Percentiles rank a stretch among this genome's conserved stretches.
Conservation (phyloP, 108 stramenopile genomes). For the Skeletonema marinoi region DNA sequence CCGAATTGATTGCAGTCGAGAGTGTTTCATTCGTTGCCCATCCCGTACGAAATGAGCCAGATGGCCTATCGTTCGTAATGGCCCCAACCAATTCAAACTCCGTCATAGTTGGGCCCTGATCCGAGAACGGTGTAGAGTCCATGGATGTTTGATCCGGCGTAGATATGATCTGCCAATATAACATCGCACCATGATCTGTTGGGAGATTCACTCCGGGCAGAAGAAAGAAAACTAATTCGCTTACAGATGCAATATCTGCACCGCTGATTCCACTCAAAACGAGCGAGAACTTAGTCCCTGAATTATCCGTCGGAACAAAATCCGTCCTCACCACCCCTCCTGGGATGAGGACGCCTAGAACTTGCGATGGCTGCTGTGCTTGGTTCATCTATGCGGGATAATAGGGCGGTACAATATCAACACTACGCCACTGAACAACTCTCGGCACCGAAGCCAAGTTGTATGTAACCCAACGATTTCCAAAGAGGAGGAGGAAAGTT, state of each 20-base stretch:
- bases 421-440: too few relatives aligned
- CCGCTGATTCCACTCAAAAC: constrained; percentile 58
- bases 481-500: background rate
- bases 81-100: constrained; percentile 84
- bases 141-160: constrained; percentile 20
- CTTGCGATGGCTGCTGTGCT: constrained; percentile 28
- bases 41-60: constrained; percentile 75
- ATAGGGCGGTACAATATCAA: background rate
- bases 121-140: constrained; percentile 21
- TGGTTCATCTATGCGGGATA: constrained; percentile 22
- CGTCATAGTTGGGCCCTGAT: constrained; percentile 31
- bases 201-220: constrained; percentile 62
- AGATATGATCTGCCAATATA: constrained; percentile 75
- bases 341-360: constrained; percentile 71
- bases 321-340: constrained; percentile 76
- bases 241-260: constrained; percentile 57
- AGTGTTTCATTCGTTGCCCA: constrained; percentile 80
- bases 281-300: constrained; percentile 70
- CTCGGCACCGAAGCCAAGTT: too few relatives aligned
- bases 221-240: constrained; percentile 78
- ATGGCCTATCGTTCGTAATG: constrained; percentile 61
- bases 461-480: too few relatives aligned
- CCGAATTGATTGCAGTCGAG: constrained; percentile 15
- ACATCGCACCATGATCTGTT: constrained; percentile 63
- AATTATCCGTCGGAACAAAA: constrained; percentile 62